Evolutionary conservation across 2,329 filamentous ascomycete genomes (phyloP).

Genomic region (Calonectria pseudoturangicola): DNA sequence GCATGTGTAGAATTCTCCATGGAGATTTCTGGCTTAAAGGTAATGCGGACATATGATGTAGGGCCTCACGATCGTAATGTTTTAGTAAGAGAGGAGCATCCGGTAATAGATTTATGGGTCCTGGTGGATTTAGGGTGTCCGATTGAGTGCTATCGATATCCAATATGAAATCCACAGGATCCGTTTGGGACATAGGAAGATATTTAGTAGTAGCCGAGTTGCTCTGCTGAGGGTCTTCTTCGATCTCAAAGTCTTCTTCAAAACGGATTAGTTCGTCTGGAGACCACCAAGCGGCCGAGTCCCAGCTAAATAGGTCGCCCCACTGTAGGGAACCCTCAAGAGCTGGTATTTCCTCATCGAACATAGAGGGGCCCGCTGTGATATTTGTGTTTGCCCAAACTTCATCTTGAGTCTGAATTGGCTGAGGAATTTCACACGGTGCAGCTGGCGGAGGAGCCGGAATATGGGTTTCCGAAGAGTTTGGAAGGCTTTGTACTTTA

Average conservation of each 20-base stretch:
- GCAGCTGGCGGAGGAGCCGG: neutral
- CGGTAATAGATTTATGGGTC: neutral
- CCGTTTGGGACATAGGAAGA: neutral
- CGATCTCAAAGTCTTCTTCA: neutral
- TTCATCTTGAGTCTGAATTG: neutral
- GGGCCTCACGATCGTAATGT: neutral
- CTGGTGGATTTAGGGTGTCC: neutral
- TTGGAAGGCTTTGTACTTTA: neutral
- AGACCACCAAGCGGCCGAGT: neutral
- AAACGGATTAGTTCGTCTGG: neutral
- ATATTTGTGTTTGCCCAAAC: neutral
- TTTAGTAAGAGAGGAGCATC: neutral
- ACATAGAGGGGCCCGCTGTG: neutral
- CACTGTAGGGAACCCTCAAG: constrained; percentile 4
- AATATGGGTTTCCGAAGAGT: neutral
- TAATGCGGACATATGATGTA: neutral
- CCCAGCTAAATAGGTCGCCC: neutral
- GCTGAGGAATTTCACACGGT: neutral
- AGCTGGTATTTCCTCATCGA: neutral
- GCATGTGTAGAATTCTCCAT: constrained; percentile 9
- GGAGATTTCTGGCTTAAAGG: neutral
- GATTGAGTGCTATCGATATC: neutral
- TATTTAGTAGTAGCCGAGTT: neutral
- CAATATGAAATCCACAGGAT: neutral
- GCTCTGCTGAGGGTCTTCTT: neutral